Evolutionary conservation across 495 filamentous ascomycete genomes (phyloP).

Genomic region (Xylaria cubensis): DNA sequence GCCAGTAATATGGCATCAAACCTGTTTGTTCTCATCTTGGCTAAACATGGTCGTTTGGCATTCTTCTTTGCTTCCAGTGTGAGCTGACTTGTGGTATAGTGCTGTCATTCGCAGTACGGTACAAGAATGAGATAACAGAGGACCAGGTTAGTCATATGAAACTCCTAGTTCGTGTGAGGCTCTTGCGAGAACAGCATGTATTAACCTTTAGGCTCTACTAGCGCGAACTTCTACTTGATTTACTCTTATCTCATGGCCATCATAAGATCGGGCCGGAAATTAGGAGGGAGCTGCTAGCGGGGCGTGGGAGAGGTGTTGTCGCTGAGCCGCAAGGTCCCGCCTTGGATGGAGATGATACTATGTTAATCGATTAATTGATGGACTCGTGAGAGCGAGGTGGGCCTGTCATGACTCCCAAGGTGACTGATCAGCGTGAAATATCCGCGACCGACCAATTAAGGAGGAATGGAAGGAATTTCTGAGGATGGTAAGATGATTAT

Average conservation of each 20-base stretch:
- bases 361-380: slow-evolving; percentile 63
- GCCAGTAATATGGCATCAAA: slow-evolving; percentile 89
- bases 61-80: background rate
- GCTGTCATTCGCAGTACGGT: slow-evolving; percentile 89
- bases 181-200: background rate
- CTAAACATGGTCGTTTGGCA: background rate
- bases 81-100: slow-evolving; percentile 58
- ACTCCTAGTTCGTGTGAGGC: background rate
- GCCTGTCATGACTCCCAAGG: background rate
- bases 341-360: slow-evolving; percentile 87
- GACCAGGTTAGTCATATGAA: slow-evolving; percentile 34
- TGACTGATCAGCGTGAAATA: background rate
- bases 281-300: slow-evolving; percentile 85
- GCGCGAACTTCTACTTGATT: slow-evolving; percentile 87
- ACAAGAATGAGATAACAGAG: slow-evolving; percentile 82
- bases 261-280: slow-evolving; percentile 90
- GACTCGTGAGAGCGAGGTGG: slow-evolving; percentile 13
- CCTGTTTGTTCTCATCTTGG: slow-evolving; percentile 11
- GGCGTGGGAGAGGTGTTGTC: slow-evolving; percentile 80
- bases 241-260: slow-evolving; percentile 87
- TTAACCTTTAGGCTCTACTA: background rate
- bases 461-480: background rate
- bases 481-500: background rate
- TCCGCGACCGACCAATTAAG: background rate
- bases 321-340: slow-evolving; percentile 59